Evolutionary conservation across 129 eudicot species (phyloP).

Genomic region (Ambrosia trifida): DNA sequence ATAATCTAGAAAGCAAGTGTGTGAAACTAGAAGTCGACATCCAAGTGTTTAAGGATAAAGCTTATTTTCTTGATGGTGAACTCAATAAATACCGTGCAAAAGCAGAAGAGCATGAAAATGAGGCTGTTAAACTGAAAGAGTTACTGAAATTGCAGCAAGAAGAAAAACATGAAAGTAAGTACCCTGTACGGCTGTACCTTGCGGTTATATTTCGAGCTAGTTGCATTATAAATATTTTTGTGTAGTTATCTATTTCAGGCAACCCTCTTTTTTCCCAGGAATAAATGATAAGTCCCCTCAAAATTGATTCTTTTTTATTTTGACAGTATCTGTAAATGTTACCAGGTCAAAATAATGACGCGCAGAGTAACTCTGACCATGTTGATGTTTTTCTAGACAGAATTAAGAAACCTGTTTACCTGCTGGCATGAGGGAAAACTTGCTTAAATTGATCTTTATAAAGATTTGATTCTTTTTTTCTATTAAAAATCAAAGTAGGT

Average conservation of each 20-base stretch:
- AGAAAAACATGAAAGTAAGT: conserved; percentile 36
- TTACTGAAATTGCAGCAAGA: conserved; percentile 28
- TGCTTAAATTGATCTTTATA: background rate
- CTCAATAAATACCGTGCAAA: conserved; percentile 39
- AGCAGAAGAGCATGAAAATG: conserved; percentile 47
- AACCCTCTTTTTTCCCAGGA: background rate
- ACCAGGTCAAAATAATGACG: conserved; percentile 6
- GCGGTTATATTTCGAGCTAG: conserved; percentile 6
- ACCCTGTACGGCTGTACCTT: background rate
- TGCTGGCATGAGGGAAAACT: background rate
- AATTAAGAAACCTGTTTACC: background rate
- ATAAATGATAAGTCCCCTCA: background rate
- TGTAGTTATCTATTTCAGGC: background rate
- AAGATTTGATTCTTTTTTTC: background rate
- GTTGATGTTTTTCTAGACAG: background rate
- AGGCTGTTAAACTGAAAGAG: conserved; percentile 35
- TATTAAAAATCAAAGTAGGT: conserved; percentile 1
- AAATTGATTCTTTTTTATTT: background rate
- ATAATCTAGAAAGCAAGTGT: conserved; percentile 53
- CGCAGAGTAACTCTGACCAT: background rate
- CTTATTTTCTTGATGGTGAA: conserved; percentile 51
- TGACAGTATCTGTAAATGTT: background rate
- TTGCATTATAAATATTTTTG: conserved; percentile 10
- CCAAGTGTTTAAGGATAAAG: conserved; percentile 46
- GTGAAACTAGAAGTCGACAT: conserved; percentile 44